These are phyloP conservation scores for Pythium vanterpoolii DNA, from an alignment of 352 stramenopile species.

Conservation along the genomic window DNA sequence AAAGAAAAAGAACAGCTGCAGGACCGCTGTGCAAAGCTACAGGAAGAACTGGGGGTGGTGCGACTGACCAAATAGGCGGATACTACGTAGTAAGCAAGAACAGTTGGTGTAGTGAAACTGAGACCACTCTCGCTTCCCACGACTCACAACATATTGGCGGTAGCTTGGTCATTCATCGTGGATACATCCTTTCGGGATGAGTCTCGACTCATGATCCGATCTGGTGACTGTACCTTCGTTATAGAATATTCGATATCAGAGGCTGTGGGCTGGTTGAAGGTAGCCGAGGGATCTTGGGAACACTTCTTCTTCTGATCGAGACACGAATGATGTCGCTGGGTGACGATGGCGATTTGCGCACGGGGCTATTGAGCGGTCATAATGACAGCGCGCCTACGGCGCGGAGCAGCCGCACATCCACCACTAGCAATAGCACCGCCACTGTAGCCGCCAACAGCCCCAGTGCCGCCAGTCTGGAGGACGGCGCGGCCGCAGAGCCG, in stretches of 20 bases:
- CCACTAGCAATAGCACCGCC: neutral
- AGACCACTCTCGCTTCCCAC: no score
- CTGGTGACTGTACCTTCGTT: no score
- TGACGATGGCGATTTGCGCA: constrained; percentile 27
- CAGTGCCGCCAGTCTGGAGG: neutral
- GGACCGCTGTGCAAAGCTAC: constrained; percentile 19
- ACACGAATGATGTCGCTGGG: constrained; percentile 28
- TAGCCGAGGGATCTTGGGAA: constrained; percentile 8
- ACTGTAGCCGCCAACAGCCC: neutral
- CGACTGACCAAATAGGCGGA: neutral
- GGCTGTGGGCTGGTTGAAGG: no score
- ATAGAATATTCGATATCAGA: no score
- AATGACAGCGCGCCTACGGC: constrained; percentile 2
- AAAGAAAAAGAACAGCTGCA: constrained; percentile 68
- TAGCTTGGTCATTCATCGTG: no score
- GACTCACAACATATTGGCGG: no score
- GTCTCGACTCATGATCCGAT: no score
- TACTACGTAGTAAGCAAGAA: neutral
- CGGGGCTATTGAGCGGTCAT: constrained; percentile 21
- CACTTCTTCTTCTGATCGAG: neutral
- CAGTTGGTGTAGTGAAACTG: no score
- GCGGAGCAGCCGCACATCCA: neutral
- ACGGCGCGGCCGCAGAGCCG: neutral
- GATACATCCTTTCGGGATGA: no score
- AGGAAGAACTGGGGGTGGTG: constrained; percentile 10